Evolutionary conservation across 805 yeast genomes (phyloP).

Genomic region (Candida morakotiae): DNA sequence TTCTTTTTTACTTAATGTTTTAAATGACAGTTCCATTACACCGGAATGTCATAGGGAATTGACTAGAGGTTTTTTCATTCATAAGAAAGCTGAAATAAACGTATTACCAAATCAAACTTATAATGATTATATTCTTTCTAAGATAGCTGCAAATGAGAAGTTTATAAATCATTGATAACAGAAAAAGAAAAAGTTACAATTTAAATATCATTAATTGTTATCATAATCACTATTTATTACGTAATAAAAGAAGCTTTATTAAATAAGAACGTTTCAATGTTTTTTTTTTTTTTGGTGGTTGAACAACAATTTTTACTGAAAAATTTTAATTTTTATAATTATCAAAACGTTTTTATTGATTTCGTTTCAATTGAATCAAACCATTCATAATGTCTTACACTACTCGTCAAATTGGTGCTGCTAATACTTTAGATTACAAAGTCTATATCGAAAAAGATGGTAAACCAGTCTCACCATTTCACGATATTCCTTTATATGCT

Average conservation of each 20-base stretch:
- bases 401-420: conserved; percentile 92
- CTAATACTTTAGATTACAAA: conserved; percentile 90
- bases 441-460: conserved; percentile 91
- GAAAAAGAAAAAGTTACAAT: too few species aligned
- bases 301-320: conserved; percentile 1
- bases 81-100: conserved; percentile 58
- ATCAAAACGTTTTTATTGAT: background rate
- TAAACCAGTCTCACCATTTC: conserved; percentile 93
- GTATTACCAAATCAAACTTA: conserved; percentile 11
- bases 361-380: conserved; percentile 1
- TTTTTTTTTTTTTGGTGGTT: background rate
- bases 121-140: conserved; percentile 1
- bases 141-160: too few species aligned
- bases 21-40: conserved; percentile 5
- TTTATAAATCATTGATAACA: too few species aligned
- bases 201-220: too few species aligned
- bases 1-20: conserved; percentile 14
- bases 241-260: too few species aligned
- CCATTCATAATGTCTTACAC: conserved; percentile 61
- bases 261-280: background rate
- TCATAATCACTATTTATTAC: too few species aligned
- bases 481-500: conserved; percentile 72
- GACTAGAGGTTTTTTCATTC: conserved; percentile 48
- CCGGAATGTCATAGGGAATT: conserved; percentile 41
- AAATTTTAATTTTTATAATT: background rate